Conservation (phyloP, 2,329 filamentous ascomycete species). For the Ceratocystis lukuohia region DNA sequence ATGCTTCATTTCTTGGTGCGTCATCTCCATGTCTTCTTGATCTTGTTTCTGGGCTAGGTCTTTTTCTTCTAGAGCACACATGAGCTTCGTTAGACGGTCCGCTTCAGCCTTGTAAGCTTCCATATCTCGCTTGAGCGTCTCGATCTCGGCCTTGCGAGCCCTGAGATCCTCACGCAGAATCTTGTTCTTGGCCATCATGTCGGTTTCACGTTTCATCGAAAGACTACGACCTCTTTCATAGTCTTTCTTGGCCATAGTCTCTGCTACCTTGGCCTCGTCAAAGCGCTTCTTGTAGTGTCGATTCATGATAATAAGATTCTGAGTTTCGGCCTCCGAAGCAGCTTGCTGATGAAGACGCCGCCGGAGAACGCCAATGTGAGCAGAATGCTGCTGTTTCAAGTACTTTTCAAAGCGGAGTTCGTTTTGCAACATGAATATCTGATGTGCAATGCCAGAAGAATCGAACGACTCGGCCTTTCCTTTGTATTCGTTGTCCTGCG, state of each 20-base stretch:
- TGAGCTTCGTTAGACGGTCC: slow-evolving; percentile 49
- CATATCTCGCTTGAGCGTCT: slow-evolving; percentile 44
- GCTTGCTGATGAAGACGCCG: slow-evolving; percentile 62
- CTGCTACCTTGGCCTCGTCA: slow-evolving; percentile 57
- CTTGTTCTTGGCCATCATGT: slow-evolving; percentile 53
- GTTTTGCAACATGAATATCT: slow-evolving; percentile 63
- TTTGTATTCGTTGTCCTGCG: background rate
- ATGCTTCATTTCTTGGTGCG: slow-evolving; percentile 45
- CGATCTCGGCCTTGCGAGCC: slow-evolving; percentile 45
- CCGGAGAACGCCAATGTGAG: slow-evolving; percentile 66
- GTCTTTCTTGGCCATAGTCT: slow-evolving; percentile 57
- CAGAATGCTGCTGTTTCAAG: slow-evolving; percentile 69
- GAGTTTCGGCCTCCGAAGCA: slow-evolving; percentile 67
- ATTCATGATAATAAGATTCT: slow-evolving; percentile 66
- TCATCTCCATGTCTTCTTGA: slow-evolving; percentile 48
- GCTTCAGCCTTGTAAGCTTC: slow-evolving; percentile 45
- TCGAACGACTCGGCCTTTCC: too few species aligned
- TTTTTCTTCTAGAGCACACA: slow-evolving; percentile 56
- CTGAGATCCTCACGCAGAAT: slow-evolving; percentile 57
- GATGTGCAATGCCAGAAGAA: slow-evolving; percentile 42
- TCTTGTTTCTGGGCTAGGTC: slow-evolving; percentile 52
- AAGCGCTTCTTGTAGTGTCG: slow-evolving; percentile 58
- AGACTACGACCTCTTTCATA: slow-evolving; percentile 57
- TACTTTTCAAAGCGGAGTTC: slow-evolving; percentile 75
- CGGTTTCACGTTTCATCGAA: slow-evolving; percentile 64